A percentile compares a stretch with the other conserved stretches of the same genome.
Evolutionary conservation across 345 rosid species (phyloP).

Genomic region (Aurinia saxatilis): DNA sequence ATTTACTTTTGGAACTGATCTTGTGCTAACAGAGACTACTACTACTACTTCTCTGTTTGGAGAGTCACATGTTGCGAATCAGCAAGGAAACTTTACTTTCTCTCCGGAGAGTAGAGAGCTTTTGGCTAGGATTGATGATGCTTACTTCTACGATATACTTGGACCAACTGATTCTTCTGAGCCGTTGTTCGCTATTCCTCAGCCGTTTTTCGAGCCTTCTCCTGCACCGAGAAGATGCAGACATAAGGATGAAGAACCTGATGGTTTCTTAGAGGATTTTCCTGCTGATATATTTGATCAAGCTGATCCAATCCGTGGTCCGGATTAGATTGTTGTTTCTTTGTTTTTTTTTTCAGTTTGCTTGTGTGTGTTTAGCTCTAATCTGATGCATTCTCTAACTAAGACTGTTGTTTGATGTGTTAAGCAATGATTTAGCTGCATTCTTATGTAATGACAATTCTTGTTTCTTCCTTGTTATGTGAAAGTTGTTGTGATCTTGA

Average conservation of each 20-base stretch:
- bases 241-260: conserved; percentile 34
- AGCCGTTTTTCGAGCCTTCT: conserved; percentile 40
- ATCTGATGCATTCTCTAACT: neutral
- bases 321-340: conserved; percentile 27
- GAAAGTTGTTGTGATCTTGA: neutral
- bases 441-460: conserved; percentile 10
- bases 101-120: conserved; percentile 51
- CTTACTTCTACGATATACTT: conserved; percentile 43
- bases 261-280: conserved; percentile 62
- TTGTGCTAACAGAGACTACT: conserved; percentile 10
- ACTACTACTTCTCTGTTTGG: neutral
- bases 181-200: conserved; percentile 32
- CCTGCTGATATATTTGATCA: conserved; percentile 69
- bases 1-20: conserved; percentile 24
- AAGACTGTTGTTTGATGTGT: neutral
- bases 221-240: conserved; percentile 22
- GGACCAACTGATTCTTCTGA: conserved; percentile 40
- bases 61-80: conserved; percentile 22
- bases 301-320: conserved; percentile 45
- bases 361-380: conserved; percentile 10
- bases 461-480: neutral
- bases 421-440: conserved; percentile 12
- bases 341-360: neutral
- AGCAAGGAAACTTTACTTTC: conserved; percentile 35
- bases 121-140: conserved; percentile 51